phyloP scores from a whole-genome alignment of 1,284 basidiomycete genomes.

The Ceratobasidium sp. region DNA sequence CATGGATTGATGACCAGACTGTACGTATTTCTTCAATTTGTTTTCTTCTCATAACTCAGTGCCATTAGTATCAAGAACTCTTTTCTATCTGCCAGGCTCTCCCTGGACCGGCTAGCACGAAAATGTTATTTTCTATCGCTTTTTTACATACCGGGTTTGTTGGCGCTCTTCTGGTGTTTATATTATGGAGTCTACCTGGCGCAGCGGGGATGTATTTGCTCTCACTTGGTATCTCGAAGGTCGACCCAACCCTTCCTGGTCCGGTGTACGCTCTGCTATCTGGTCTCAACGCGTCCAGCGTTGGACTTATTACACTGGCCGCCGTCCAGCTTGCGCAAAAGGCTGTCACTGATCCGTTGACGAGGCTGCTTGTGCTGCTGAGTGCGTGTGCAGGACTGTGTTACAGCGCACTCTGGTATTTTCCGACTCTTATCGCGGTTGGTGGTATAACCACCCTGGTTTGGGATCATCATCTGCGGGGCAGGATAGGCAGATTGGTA shows the following conservation, averaged over 20 bases:
- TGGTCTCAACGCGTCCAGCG: constrained; percentile 71
- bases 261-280: constrained; percentile 69
- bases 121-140: constrained; percentile 61
- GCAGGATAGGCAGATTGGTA: constrained; percentile 44
- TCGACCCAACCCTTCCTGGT: constrained; percentile 64
- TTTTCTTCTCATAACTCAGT: not conserved
- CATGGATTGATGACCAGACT: constrained; percentile 49
- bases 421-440: constrained; percentile 60
- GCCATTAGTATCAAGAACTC: constrained; percentile 55
- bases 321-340: constrained; percentile 67
- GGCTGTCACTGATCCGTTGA: constrained; percentile 66
- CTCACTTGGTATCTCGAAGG: constrained; percentile 65
- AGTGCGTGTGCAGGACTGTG: constrained; percentile 66
- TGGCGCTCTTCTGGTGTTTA: constrained; percentile 58
- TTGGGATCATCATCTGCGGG: constrained; percentile 57
- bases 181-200: constrained; percentile 64
- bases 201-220: constrained; percentile 68
- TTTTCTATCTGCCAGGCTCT: constrained; percentile 63
- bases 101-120: constrained; percentile 62
- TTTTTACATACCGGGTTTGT: constrained; percentile 58
- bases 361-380: constrained; percentile 65
- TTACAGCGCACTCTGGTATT: constrained; percentile 67
- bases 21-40: constrained; percentile 8
- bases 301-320: constrained; percentile 70
- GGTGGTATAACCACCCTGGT: constrained; percentile 57